Conservation (phyloP, 345 rosid genomes). For the Ricinus communis region DNA sequence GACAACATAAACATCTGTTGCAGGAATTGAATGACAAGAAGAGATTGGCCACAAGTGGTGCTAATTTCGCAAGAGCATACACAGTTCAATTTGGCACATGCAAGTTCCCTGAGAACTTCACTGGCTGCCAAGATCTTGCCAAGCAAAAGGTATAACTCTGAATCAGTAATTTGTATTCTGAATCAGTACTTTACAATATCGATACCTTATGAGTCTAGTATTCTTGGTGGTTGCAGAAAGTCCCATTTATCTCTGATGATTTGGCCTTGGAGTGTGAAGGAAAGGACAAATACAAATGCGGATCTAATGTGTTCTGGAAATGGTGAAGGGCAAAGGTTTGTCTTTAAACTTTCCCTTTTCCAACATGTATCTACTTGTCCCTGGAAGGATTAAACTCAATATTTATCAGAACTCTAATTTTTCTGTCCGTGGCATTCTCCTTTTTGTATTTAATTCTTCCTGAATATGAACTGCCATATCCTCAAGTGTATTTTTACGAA, state of each 20-base stretch:
- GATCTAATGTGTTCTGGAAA: constrained; percentile 99
- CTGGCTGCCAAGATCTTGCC: constrained; percentile 99
- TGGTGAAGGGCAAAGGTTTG: constrained; percentile 53
- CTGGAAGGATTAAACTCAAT: constrained; percentile 12
- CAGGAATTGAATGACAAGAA: constrained; percentile 95
- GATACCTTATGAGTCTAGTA: not conserved
- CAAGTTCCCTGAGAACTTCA: constrained; percentile 98
- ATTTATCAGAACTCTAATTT: constrained; percentile 7
- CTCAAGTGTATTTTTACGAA: not conserved
- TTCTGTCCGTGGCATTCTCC: not conserved
- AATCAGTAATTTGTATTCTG: not conserved
- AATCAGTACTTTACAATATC: not conserved
- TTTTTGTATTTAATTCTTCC: not conserved
- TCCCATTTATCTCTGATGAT: constrained; percentile 83
- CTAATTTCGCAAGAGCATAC: constrained; percentile 93
- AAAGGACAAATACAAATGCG: constrained; percentile 95
- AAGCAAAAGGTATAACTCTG: constrained; percentile 70
- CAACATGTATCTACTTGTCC: constrained; percentile 40
- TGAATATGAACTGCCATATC: not conserved
- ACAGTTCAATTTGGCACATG: constrained; percentile 89
- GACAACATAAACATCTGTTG: not conserved
- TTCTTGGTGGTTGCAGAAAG: constrained; percentile 61
- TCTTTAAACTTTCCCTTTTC: constrained; percentile 6
- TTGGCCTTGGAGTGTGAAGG: constrained; percentile 88
- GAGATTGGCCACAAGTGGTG: constrained; percentile 95